Conservation (phyloP, 805 yeast species). For the Wickerhamiella occidentalis region DNA sequence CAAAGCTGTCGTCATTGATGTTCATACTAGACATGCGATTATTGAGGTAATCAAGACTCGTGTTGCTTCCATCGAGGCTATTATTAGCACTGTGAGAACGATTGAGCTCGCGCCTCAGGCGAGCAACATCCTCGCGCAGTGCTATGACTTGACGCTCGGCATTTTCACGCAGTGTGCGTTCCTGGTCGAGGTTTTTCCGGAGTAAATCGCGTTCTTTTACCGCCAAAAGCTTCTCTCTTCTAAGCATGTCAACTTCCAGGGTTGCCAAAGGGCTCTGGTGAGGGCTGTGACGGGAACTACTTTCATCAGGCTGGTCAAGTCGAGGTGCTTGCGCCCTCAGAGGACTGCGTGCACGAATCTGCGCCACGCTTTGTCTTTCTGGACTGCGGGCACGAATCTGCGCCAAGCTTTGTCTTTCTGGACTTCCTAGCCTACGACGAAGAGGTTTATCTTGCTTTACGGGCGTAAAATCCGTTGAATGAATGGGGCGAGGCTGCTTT, state of each 20-base stretch:
- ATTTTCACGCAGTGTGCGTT: conserved; percentile 4
- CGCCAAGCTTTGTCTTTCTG: conserved; percentile 9
- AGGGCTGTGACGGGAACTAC: conserved; percentile 1
- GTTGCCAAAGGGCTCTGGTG: conserved; percentile 4
- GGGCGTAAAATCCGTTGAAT: conserved; percentile 21
- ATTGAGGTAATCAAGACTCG: not conserved
- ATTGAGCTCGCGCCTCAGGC: conserved; percentile 2
- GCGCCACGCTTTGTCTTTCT: conserved; percentile 1
- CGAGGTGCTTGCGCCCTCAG: not conserved
- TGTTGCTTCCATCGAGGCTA: conserved; percentile 7
- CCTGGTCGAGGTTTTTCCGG: not conserved
- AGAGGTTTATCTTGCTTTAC: conserved; percentile 15
- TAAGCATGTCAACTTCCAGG: not conserved
- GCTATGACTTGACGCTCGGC: conserved; percentile 5
- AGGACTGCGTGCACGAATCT: not conserved
- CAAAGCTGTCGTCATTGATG: conserved; percentile 3
- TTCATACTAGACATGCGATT: conserved; percentile 1
- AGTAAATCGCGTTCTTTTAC: conserved; percentile 4
- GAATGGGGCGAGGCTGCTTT: conserved; percentile 4
- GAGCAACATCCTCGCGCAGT: conserved; percentile 1
- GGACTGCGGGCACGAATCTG: conserved; percentile 15
- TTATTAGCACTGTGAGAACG: not conserved
- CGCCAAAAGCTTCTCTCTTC: conserved; percentile 8
- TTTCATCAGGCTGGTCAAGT: not conserved
- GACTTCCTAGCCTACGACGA: conserved; percentile 21